These are phyloP conservation scores for Diospyros lotus DNA, from an alignment of 148 eudicot species.

Conservation along the genomic window DNA sequence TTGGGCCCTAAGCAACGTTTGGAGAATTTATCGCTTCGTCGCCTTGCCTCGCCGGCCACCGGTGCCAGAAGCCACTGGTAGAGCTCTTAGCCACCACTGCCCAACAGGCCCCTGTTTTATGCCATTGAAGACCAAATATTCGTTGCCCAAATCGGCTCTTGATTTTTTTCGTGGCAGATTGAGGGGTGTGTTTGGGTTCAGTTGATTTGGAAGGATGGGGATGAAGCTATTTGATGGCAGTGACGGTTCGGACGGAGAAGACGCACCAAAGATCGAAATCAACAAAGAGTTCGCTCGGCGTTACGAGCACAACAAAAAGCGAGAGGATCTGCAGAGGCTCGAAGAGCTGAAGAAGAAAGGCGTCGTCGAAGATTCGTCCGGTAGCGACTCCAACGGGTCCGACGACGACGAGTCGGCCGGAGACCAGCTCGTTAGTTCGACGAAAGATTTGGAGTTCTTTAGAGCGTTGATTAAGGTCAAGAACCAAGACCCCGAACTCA, in stretches of 20 bases:
- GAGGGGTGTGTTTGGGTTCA: too few relatives aligned
- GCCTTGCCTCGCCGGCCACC: too few relatives aligned
- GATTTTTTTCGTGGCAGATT: too few relatives aligned
- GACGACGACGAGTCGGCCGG: conserved; percentile 22
- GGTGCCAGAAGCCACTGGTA: too few relatives aligned
- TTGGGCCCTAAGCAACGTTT: too few relatives aligned
- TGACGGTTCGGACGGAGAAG: conserved; percentile 15
- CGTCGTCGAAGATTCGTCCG: conserved; percentile 24
- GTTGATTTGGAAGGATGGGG: neutral
- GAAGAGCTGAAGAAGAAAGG: conserved; percentile 46
- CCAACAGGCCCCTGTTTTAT: too few relatives aligned
- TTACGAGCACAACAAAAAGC: conserved; percentile 74
- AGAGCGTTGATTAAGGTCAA: conserved; percentile 53
- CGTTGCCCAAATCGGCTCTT: too few relatives aligned
- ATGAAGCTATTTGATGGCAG: conserved; percentile 58
- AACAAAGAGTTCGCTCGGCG: conserved; percentile 68
- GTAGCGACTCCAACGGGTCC: conserved; percentile 40
- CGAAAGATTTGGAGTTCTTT: conserved; percentile 40
- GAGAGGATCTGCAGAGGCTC: conserved; percentile 42
- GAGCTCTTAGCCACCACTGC: too few relatives aligned
- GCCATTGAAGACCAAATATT: too few relatives aligned
- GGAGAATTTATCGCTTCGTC: too few relatives aligned
- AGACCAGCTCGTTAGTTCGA: conserved; percentile 19
- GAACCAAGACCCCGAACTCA: conserved; percentile 63
- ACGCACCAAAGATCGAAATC: conserved; percentile 57